phyloP scores from a whole-genome alignment of 1,284 basidiomycete genomes.

The Naganishia sp. region DNA sequence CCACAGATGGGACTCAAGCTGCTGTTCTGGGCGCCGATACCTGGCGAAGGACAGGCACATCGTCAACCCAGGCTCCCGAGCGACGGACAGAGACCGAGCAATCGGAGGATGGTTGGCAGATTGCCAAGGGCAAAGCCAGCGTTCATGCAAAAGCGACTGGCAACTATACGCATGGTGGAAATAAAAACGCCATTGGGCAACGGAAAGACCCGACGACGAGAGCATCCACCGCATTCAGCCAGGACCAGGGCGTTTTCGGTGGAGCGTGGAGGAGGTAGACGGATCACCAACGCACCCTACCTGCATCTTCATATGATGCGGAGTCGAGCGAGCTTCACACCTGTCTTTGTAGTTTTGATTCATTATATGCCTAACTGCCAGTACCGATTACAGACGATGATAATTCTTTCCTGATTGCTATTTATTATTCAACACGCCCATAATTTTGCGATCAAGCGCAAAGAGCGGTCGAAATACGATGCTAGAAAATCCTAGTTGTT shows the following conservation, averaged over 20 bases:
- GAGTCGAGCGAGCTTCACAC: no score
- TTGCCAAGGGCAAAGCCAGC: constrained; percentile 16
- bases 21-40: constrained; percentile 13
- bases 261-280: constrained; percentile 14
- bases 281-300: background rate
- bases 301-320: no score
- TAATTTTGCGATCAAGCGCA: no score
- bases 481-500: background rate
- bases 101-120: constrained; percentile 24
- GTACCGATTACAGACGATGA: background rate
- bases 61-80: background rate
- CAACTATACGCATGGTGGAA: background rate
- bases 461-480: no score
- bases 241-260: constrained; percentile 17
- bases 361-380: constrained; percentile 13
- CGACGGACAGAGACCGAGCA: background rate
- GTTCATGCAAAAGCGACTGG: constrained; percentile 1
- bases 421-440: no score
- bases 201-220: constrained; percentile 5
- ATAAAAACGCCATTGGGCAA: background rate
- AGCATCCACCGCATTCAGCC: constrained; percentile 18
- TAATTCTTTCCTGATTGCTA: background rate
- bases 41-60: constrained; percentile 9
- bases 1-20: constrained; percentile 5
- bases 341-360: no score